Evolutionary conservation across 2,329 filamentous ascomycete genomes (phyloP).

Genomic region (Phaeosphaeriaceae sp.): DNA sequence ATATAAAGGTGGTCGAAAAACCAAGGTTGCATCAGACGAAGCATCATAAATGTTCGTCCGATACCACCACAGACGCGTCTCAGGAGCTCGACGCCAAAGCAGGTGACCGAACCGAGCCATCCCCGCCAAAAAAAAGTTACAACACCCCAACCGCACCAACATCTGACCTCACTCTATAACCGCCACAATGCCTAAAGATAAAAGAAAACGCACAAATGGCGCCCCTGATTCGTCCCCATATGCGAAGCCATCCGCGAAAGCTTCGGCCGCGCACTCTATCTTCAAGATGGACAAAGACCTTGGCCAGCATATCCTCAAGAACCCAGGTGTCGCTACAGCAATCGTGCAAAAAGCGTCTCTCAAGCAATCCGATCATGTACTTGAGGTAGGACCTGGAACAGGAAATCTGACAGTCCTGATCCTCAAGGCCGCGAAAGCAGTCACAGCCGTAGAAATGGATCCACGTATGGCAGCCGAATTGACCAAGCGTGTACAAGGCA

Average conservation of each 20-base stretch:
- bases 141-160: conserved; percentile 6
- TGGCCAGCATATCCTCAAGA: conserved; percentile 91
- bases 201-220: conserved; percentile 44
- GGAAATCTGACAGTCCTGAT: conserved; percentile 91
- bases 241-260: conserved; percentile 54
- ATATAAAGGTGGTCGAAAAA: neutral
- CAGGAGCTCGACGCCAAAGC: conserved; percentile 20
- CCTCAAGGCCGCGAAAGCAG: conserved; percentile 82
- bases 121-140: conserved; percentile 17
- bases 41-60: neutral
- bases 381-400: conserved; percentile 91
- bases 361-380: conserved; percentile 84
- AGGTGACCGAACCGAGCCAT: conserved; percentile 13
- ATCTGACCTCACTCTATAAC: conserved; percentile 1
- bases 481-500: conserved; percentile 91
- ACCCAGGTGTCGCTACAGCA: conserved; percentile 80
- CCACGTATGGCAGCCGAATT: conserved; percentile 96
- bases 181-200: conserved; percentile 55
- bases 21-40: neutral
- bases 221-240: conserved; percentile 52
- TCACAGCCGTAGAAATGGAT: conserved; percentile 89
- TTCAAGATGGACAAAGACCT: conserved; percentile 97
- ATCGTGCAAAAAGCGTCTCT: conserved; percentile 87
- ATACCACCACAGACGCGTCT: conserved; percentile 12
- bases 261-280: conserved; percentile 73